Base-by-base conservation (phyloP, 2,329 filamentous ascomycete species). In the Hypoxylon sp. region DNA sequence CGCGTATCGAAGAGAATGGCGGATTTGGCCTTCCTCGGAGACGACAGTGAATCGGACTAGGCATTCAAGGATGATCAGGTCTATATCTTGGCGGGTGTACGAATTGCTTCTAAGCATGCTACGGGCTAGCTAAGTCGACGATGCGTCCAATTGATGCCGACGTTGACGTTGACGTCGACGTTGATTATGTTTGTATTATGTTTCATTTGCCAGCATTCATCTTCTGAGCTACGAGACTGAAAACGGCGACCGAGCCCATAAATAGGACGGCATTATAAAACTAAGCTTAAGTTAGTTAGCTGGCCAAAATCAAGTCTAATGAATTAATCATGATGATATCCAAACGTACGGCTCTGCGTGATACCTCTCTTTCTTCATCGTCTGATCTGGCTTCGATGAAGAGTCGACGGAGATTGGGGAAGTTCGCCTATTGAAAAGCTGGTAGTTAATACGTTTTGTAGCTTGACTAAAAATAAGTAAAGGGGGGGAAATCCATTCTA, bases 201-300 rank as follows among this genome's bases (percentile, higher is more conserved):
- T n/a, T n/a, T n/a, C n/a, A 73, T 60, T 57, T 71, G 5, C 58
- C 65, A 17, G 79, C 80, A 57, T 85, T 84, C 81, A 97, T 89
- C 61, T 88, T 88, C 68, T 99, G 94, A 19, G 93, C 94, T 55
- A 94, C 86, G 53, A 99, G 76, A 69, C 93, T 96, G 76, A 97
- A 97, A 53, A 96, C 85, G 5, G 93, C 91, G 16, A 99, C 89
- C 0, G 94, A 97, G 16, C 92, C 94, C 79, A 99, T 93, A 75
- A 97, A 99, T 2, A 97, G 78, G 1, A 97, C 91, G 0, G 96
- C 84, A 67, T 99, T 97, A 75, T 99, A 99, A 71, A 99, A 99
- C 94, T 96, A 65, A n/a, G 5, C n/a, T 5, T 48, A 21, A 51
- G 37, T 53, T 35, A 52, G 55, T 47, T 32, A 51, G 7, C n/a